Conservation (phyloP, 2,329 filamentous ascomycete genomes). For the Leptographium procerum region DNA sequence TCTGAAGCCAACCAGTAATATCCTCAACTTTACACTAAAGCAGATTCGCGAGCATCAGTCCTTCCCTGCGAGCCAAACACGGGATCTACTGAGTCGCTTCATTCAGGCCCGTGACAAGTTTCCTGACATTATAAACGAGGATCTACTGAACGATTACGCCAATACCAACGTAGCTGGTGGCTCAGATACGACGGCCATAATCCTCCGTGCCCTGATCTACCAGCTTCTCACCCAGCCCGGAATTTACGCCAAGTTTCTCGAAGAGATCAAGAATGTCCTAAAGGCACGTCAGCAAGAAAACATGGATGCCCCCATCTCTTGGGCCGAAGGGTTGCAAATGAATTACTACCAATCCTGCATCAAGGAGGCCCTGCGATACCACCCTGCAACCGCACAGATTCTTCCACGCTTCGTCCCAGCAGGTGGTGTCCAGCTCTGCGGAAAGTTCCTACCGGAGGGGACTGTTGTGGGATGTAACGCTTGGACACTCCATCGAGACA, state of each 20-base stretch:
- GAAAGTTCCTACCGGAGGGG: constrained; percentile 22
- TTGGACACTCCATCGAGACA: constrained; percentile 40
- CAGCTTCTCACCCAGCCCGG: constrained; percentile 44
- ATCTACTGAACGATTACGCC: constrained; percentile 12
- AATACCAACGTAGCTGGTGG: constrained; percentile 26
- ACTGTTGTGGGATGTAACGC: constrained; percentile 45
- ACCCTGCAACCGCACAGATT: constrained; percentile 46
- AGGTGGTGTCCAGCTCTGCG: background rate
- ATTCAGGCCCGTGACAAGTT: constrained; percentile 41
- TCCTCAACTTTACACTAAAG: background rate
- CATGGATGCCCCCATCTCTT: background rate
- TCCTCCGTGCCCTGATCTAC: constrained; percentile 49
- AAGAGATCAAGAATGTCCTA: constrained; percentile 31
- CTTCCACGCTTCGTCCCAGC: constrained; percentile 47
- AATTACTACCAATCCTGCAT: constrained; percentile 51
- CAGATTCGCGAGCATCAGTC: constrained; percentile 9
- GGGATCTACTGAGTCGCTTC: constrained; percentile 45
- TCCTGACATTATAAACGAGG: constrained; percentile 40
- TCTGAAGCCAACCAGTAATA: constrained; percentile 5
- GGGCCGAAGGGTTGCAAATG: constrained; percentile 35
- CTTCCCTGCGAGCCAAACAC: background rate
- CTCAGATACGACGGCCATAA: constrained; percentile 53
- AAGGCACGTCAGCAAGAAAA: constrained; percentile 39
- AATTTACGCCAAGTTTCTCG: constrained; percentile 34
- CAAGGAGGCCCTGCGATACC: constrained; percentile 41